These are phyloP conservation scores for Sisymbrium irio DNA, from an alignment of 345 rosid species.

Conservation along the genomic window DNA sequence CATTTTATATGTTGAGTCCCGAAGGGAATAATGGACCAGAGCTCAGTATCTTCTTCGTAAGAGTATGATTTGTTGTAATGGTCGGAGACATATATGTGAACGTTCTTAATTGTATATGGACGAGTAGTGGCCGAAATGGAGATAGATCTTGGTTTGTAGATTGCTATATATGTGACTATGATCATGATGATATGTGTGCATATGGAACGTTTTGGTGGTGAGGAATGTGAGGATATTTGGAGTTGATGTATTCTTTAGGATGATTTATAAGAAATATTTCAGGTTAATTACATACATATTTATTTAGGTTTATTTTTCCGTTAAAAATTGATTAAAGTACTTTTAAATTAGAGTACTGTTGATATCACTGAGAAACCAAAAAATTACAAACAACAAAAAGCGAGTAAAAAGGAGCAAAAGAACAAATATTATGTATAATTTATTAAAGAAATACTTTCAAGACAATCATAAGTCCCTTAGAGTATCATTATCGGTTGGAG, in stretches of 20 bases:
- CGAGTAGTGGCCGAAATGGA: not conserved
- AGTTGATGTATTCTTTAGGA: not conserved
- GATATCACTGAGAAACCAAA: no score
- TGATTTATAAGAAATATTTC: not conserved
- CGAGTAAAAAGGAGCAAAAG: no score
- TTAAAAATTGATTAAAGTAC: not conserved
- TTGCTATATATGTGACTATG: not conserved
- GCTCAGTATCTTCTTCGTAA: constrained; percentile 71
- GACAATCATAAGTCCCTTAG: no score
- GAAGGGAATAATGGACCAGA: constrained; percentile 81
- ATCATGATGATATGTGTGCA: constrained; percentile 8
- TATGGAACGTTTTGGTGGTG: not conserved
- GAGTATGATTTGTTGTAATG: constrained; percentile 44
- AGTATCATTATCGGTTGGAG: no score
- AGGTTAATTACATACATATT: not conserved
- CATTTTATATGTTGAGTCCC: constrained; percentile 78
- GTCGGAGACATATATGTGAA: not conserved
- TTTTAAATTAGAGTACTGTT: no score
- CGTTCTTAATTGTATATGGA: not conserved
- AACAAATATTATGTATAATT: no score
- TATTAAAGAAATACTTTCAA: no score
- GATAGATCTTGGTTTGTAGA: not conserved
- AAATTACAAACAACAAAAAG: no score
- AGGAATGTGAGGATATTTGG: not conserved
- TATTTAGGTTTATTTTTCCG: not conserved